A percentile compares a stretch with the other conserved stretches of the same genome.
Evolutionary conservation across 2,329 filamentous ascomycete species (phyloP).

Genomic region (Trichoderma hamatum): DNA sequence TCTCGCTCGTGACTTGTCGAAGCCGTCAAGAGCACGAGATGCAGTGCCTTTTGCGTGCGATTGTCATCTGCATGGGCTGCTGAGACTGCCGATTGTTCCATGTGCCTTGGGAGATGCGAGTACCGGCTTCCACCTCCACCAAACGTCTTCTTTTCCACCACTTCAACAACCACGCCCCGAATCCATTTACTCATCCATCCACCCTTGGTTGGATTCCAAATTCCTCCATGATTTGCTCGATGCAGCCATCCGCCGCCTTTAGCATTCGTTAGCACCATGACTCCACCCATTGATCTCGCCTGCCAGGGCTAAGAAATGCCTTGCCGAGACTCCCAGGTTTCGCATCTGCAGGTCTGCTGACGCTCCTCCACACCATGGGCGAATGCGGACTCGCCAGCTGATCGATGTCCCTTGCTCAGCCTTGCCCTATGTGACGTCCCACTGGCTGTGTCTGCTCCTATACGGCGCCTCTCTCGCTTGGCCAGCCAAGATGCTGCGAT

Average conservation of each 20-base stretch:
- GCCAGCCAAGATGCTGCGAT: not conserved
- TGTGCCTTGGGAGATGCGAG: not conserved
- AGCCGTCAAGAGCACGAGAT: slow-evolving; percentile 7
- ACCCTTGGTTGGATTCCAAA: not conserved
- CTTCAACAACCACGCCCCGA: no score
- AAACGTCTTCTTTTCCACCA: not conserved
- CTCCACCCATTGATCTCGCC: not conserved
- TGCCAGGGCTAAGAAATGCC: not conserved
- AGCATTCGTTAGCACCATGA: not conserved
- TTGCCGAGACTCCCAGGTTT: slow-evolving; percentile 17
- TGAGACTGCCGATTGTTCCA: not conserved
- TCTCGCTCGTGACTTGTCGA: not conserved
- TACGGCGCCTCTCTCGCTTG: not conserved
- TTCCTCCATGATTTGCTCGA: not conserved
- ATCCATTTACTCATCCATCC: not conserved
- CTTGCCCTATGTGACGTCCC: slow-evolving; percentile 11
- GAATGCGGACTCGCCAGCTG: slow-evolving; percentile 20
- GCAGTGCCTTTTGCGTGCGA: not conserved
- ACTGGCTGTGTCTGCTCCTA: slow-evolving; percentile 9
- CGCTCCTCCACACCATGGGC: slow-evolving; percentile 18
- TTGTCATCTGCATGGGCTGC: not conserved
- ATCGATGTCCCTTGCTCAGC: slow-evolving; percentile 23
- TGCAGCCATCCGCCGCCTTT: not conserved
- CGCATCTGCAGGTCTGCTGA: slow-evolving; percentile 26
- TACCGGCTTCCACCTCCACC: not conserved